Conservation (phyloP, 2,329 filamentous ascomycete genomes). For the Waltergamsia citrina region DNA sequence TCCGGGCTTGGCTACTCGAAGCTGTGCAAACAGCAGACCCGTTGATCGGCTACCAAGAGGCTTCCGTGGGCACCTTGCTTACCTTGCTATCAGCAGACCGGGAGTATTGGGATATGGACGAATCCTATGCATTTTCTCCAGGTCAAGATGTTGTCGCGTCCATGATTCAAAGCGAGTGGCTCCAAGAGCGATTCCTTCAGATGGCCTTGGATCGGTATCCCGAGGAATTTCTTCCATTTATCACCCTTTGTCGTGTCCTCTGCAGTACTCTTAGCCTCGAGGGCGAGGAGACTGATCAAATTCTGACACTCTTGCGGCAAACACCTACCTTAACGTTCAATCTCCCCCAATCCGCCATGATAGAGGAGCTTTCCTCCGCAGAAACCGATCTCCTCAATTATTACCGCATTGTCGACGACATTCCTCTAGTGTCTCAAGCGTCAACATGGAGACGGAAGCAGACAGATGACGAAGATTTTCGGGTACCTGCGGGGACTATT, state of each 20-base stretch:
- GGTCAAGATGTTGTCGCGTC: constrained; percentile 22
- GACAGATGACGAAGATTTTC: constrained; percentile 41
- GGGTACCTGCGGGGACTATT: constrained; percentile 54
- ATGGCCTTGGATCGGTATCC: constrained; percentile 72
- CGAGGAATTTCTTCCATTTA: constrained; percentile 72
- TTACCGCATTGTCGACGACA: constrained; percentile 55
- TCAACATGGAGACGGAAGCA: constrained; percentile 33
- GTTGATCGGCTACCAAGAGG: constrained; percentile 62
- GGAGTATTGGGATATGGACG: constrained; percentile 43
- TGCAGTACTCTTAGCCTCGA: constrained; percentile 23
- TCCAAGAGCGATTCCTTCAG: constrained; percentile 53
- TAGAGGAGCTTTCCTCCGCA: not conserved
- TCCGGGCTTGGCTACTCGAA: constrained; percentile 58
- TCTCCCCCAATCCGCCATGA: constrained; percentile 59
- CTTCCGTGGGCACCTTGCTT: constrained; percentile 58
- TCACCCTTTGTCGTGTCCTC: constrained; percentile 61
- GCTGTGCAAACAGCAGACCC: constrained; percentile 59
- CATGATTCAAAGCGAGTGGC: constrained; percentile 24
- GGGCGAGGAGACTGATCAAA: constrained; percentile 33
- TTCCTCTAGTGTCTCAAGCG: constrained; percentile 51
- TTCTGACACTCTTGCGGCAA: constrained; percentile 56
- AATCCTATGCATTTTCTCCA: constrained; percentile 17
- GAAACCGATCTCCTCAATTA: constrained; percentile 48
- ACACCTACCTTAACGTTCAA: constrained; percentile 70
- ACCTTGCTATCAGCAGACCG: constrained; percentile 49